These are phyloP conservation scores for Perilla frutescens DNA, from an alignment of 257 asterid genomes.

Conservation along the genomic window DNA sequence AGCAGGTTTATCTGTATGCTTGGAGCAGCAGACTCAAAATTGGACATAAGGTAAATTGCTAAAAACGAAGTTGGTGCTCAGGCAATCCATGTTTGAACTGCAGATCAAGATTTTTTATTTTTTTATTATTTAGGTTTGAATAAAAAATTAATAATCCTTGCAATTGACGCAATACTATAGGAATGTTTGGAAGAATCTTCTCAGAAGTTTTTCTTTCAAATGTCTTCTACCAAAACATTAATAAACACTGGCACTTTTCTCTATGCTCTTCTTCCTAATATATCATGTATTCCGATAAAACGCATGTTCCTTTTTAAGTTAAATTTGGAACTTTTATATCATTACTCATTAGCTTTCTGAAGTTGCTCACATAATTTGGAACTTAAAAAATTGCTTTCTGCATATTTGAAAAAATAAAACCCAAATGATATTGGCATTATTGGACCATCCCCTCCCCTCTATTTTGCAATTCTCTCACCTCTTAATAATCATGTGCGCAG, in stretches of 20 bases:
- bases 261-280: constrained; percentile 1
- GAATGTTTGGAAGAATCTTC: not conserved
- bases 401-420: constrained; percentile 9
- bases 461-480: too few species aligned
- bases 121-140: constrained; percentile 8
- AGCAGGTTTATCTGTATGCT: constrained; percentile 96
- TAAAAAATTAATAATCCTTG: constrained; percentile 23
- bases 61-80: constrained; percentile 23
- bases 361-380: constrained; percentile 13
- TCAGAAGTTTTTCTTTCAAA: constrained; percentile 10
- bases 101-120: not conserved
- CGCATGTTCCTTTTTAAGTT: not conserved
- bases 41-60: constrained; percentile 84
- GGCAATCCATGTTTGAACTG: constrained; percentile 23
- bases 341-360: constrained; percentile 27
- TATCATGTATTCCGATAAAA: not conserved
- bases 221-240: not conserved
- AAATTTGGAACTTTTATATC: constrained; percentile 3
- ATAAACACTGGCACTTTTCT: not conserved
- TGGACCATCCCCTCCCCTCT: constrained; percentile 16
- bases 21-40: constrained; percentile 88
- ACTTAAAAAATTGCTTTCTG: constrained; percentile 7
- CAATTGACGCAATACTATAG: constrained; percentile 11
- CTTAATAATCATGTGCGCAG: too few species aligned
- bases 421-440: constrained; percentile 11